Evolutionary conservation across 768 basidiomycete species (phyloP).

Genomic region (Agaricus blazei): DNA sequence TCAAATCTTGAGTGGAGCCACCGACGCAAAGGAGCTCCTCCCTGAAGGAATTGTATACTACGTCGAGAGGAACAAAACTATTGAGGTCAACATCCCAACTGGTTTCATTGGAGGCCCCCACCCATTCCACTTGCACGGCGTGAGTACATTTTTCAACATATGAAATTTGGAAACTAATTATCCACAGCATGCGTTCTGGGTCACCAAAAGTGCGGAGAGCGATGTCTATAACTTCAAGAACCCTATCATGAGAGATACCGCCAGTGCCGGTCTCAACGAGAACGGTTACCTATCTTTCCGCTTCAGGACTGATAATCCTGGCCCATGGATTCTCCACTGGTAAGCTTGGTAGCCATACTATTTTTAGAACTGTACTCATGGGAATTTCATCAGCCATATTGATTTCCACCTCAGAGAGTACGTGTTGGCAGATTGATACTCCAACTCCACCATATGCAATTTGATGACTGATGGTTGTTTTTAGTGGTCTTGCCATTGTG

Average conservation of each 20-base stretch:
- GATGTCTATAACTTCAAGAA: slow-evolving; percentile 40
- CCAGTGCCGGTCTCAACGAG: slow-evolving; percentile 21
- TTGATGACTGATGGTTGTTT: background rate
- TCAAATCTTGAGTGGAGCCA: slow-evolving; percentile 53
- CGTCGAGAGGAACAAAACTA: slow-evolving; percentile 38
- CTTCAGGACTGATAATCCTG: slow-evolving; percentile 46
- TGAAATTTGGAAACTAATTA: background rate
- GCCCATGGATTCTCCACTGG: slow-evolving; percentile 50
- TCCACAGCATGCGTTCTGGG: slow-evolving; percentile 39
- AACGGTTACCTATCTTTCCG: slow-evolving; percentile 40
- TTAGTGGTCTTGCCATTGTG: slow-evolving; percentile 29
- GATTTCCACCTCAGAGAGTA: slow-evolving; percentile 46
- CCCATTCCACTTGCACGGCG: slow-evolving; percentile 35
- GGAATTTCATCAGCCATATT: slow-evolving; percentile 34
- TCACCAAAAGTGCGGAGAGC: slow-evolving; percentile 33
- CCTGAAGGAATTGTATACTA: slow-evolving; percentile 43
- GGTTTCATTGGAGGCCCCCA: slow-evolving; percentile 36
- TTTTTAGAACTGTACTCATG: background rate
- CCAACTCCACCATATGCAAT: no score
- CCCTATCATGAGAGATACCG: slow-evolving; percentile 27
- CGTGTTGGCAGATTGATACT: slow-evolving; percentile 9
- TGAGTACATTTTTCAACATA: slow-evolving; percentile 11
- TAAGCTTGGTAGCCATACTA: slow-evolving; percentile 11
- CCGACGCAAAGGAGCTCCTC: slow-evolving; percentile 39
- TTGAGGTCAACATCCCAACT: slow-evolving; percentile 26